Evolutionary conservation across 768 basidiomycete species (phyloP).

Genomic region (Leccinellum luteum): DNA sequence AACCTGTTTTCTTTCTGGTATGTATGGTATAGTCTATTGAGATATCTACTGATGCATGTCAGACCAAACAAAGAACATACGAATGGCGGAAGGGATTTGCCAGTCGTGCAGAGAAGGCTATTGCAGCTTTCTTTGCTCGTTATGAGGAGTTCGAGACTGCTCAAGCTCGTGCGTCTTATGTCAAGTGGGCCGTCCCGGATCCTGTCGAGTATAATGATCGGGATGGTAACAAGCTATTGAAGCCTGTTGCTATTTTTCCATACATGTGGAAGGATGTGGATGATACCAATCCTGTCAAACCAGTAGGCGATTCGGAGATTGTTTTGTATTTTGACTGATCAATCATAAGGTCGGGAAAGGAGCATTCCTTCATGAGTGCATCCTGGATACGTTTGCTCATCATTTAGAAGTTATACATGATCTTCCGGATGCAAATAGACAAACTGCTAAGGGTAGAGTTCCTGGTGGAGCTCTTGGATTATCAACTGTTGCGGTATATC

Average conservation of each 20-base stretch:
- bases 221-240: not conserved
- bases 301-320: not conserved
- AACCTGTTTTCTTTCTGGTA: not conserved
- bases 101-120: not conserved
- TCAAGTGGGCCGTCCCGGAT: not conserved
- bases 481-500: not conserved
- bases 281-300: not conserved
- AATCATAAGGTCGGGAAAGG: not conserved
- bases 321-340: not conserved
- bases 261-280: not conserved
- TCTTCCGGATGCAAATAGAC: not conserved
- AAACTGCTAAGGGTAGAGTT: not conserved
- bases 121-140: not conserved
- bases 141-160: not conserved
- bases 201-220: not conserved
- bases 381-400: not conserved
- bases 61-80: not conserved
- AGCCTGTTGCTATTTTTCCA: not conserved
- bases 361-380: not conserved
- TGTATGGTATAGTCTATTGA: not conserved
- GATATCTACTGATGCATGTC: not conserved
- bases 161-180: not conserved
- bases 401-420: not conserved
- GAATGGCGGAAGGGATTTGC: not conserved
- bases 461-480: not conserved